phyloP scores from a whole-genome alignment of 306 rosid genomes.

The Prunus davidiana region DNA sequence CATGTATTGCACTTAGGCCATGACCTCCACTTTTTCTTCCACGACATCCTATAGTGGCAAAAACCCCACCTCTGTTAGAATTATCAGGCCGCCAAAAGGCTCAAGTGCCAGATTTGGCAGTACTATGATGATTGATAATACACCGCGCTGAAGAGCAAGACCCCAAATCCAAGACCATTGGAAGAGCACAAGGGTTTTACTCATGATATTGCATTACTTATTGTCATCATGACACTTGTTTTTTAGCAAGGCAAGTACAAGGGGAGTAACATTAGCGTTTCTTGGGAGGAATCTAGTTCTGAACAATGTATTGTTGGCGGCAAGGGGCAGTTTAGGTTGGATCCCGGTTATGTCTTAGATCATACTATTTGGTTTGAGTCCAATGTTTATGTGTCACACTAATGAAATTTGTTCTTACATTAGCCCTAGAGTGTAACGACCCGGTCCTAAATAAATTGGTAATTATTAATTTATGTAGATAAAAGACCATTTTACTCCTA shows the following conservation, averaged over 20 bases:
- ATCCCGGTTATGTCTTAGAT: slow-evolving; percentile 31
- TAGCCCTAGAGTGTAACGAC: not conserved
- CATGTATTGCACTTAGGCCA: not conserved
- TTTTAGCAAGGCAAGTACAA: slow-evolving; percentile 26
- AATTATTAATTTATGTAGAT: no score
- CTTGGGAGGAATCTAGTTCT: slow-evolving; percentile 24
- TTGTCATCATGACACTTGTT: slow-evolving; percentile 15
- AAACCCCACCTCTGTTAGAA: slow-evolving; percentile 1
- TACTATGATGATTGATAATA: slow-evolving; percentile 18
- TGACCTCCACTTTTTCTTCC: slow-evolving; percentile 25
- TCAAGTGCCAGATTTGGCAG: not conserved
- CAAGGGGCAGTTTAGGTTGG: slow-evolving; percentile 23
- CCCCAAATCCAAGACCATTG: slow-evolving; percentile 16
- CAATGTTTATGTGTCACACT: slow-evolving; percentile 27
- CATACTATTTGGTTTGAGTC: slow-evolving; percentile 31
- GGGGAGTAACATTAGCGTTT: slow-evolving; percentile 26
- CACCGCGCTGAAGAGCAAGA: slow-evolving; percentile 8
- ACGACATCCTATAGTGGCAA: slow-evolving; percentile 27
- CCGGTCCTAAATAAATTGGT: no score
- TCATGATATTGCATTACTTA: slow-evolving; percentile 19
- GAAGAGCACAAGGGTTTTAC: slow-evolving; percentile 30
- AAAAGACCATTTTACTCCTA: no score
- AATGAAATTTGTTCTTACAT: not conserved
- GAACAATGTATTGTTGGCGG: slow-evolving; percentile 27
- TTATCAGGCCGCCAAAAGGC: not conserved